These are phyloP conservation scores for Coemansia sp. DNA, from an alignment of 192 early-diverging fungal species.

Conservation along the genomic window DNA sequence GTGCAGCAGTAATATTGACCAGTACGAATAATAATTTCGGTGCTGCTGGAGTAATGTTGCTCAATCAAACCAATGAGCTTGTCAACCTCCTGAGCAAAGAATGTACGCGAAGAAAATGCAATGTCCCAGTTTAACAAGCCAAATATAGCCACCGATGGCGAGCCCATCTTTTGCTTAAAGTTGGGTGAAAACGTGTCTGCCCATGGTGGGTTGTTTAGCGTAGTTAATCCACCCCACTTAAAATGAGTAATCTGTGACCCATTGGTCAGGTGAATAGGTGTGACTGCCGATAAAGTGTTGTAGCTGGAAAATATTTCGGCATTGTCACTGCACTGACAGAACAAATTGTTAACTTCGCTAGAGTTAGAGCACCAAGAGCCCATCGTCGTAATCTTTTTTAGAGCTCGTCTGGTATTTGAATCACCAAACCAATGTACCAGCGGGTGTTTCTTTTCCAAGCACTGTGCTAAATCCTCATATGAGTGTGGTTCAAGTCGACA, in stretches of 20 bases:
- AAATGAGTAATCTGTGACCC: constrained; percentile 28
- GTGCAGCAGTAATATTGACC: constrained; percentile 59
- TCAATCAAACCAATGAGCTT: constrained; percentile 30
- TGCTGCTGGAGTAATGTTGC: constrained; percentile 14
- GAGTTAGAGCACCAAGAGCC: constrained; percentile 46
- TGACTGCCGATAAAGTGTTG: background rate
- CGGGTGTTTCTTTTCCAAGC: constrained; percentile 36
- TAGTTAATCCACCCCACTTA: constrained; percentile 57
- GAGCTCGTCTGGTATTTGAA: constrained; percentile 53
- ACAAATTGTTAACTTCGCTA: constrained; percentile 8
- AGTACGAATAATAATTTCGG: constrained; percentile 51
- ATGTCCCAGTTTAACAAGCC: constrained; percentile 57
- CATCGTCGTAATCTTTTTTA: constrained; percentile 48
- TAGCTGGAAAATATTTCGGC: constrained; percentile 8
- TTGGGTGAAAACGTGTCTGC: constrained; percentile 4
- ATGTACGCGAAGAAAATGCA: constrained; percentile 29
- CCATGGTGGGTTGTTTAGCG: constrained; percentile 51
- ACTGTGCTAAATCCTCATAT: constrained; percentile 43
- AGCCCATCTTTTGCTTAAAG: background rate
- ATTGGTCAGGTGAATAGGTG: background rate
- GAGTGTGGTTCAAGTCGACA: constrained; percentile 36
- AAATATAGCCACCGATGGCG: constrained; percentile 32
- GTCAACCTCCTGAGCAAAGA: constrained; percentile 28
- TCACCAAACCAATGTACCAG: constrained; percentile 53
- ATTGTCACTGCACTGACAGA: constrained; percentile 55